A percentile compares a stretch with the other conserved stretches of the same genome.
Conservation (phyloP, 345 rosid species). For the Toxicodendron radicans region DNA sequence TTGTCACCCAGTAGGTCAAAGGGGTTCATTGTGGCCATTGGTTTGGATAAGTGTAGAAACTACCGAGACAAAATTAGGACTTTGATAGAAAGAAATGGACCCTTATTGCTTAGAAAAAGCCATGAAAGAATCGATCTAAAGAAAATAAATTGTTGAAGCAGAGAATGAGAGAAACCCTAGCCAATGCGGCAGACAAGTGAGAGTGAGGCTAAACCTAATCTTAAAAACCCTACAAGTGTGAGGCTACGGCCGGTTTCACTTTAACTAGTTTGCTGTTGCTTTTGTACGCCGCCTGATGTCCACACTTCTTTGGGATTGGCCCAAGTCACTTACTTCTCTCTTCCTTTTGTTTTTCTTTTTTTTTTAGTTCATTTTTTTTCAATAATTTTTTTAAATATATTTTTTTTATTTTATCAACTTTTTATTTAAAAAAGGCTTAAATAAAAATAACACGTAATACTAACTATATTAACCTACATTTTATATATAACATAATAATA, state of each 20-base stretch:
- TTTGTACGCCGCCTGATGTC: not conserved
- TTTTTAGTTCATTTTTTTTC: no score
- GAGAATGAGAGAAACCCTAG: slow-evolving; percentile 46
- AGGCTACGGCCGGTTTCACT: slow-evolving; percentile 17
- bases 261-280: not conserved
- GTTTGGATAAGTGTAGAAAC: slow-evolving; percentile 4
- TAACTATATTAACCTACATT: no score
- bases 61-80: slow-evolving; percentile 10
- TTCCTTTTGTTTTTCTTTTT: not conserved
- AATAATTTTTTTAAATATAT: no score
- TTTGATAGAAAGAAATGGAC: slow-evolving; percentile 2
- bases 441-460: no score
- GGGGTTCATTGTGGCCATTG: slow-evolving; percentile 88
- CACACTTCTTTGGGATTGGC: not conserved
- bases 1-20: slow-evolving; percentile 80
- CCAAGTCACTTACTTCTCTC: not conserved
- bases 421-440: no score
- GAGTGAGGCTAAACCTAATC: slow-evolving; percentile 26
- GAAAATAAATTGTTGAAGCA: not conserved
- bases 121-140: slow-evolving; percentile 31
- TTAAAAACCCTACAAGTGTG: slow-evolving; percentile 46
- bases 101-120: slow-evolving; percentile 32
- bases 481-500: no score
- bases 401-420: no score
- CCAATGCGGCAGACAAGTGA: slow-evolving; percentile 49